Evolutionary conservation across 768 basidiomycete genomes (phyloP).

Genomic region (Podaxis sp.): DNA sequence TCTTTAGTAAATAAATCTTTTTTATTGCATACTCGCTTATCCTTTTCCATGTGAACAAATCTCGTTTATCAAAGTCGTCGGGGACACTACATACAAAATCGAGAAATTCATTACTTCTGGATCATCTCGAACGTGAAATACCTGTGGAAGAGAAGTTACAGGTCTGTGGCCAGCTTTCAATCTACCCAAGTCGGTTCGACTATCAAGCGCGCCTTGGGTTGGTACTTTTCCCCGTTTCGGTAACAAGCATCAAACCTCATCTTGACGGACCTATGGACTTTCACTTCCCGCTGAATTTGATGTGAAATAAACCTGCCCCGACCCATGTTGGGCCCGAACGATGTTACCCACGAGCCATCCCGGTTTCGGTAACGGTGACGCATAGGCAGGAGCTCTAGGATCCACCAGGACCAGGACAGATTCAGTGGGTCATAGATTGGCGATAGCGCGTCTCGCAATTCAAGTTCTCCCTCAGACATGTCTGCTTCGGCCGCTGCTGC

Average conservation of each 20-base stretch:
- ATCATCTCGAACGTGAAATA: neutral
- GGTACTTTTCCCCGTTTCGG: slow-evolving; percentile 33
- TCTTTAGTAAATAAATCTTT: neutral
- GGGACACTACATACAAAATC: neutral
- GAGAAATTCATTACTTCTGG: neutral
- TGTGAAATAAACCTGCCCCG: no score
- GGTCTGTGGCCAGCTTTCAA: slow-evolving; percentile 19
- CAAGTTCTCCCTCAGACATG: slow-evolving; percentile 63
- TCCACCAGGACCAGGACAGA: slow-evolving; percentile 58
- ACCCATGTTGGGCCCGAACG: no score
- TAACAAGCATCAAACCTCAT: slow-evolving; percentile 52
- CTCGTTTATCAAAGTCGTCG: neutral
- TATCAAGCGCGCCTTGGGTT: slow-evolving; percentile 36
- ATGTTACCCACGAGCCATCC: slow-evolving; percentile 31
- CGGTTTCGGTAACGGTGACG: slow-evolving; percentile 37
- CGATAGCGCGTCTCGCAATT: slow-evolving; percentile 55
- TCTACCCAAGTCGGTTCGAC: slow-evolving; percentile 35
- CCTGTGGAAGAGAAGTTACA: neutral
- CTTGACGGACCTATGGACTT: slow-evolving; percentile 51
- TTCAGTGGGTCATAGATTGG: slow-evolving; percentile 61
- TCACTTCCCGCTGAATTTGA: slow-evolving; percentile 18
- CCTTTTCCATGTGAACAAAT: neutral
- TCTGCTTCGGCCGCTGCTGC: slow-evolving; percentile 31
- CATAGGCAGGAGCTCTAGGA: slow-evolving; percentile 58
- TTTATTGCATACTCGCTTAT: neutral